phyloP scores from a whole-genome alignment of 1,284 basidiomycete genomes.

The Marasmius sp. region DNA sequence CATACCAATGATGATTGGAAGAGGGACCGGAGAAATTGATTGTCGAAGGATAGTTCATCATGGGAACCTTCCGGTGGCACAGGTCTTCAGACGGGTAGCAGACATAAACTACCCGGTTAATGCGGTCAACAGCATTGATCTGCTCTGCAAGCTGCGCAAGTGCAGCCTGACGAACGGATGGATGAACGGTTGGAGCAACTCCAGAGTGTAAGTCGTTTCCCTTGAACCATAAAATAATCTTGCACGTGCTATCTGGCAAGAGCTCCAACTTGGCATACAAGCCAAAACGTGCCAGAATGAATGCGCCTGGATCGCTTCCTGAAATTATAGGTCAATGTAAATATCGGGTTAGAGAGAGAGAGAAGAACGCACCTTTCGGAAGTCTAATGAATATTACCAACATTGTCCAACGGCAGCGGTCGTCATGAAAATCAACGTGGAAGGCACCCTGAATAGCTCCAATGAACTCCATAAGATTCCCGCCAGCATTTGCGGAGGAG shows the following conservation, averaged over 20 bases:
- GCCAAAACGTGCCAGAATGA: conserved; percentile 5
- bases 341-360: too few species aligned
- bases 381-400: too few species aligned
- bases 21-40: too few species aligned
- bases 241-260: background rate
- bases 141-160: background rate
- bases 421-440: too few species aligned
- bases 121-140: background rate
- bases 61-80: too few species aligned
- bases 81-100: too few species aligned
- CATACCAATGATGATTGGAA: too few species aligned
- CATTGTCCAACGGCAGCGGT: too few species aligned
- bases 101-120: background rate
- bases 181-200: background rate
- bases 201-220: conserved; percentile 12
- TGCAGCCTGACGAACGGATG: background rate
- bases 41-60: too few species aligned
- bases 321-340: background rate
- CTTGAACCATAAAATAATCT: conserved; percentile 6
- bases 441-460: too few species aligned
- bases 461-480: too few species aligned
- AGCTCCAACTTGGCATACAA: conserved; percentile 1
- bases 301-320: conserved; percentile 9
- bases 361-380: too few species aligned
- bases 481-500: background rate